Base-by-base conservation (phyloP, 75 land plant genomes). In the Azolla pinnata region DNA sequence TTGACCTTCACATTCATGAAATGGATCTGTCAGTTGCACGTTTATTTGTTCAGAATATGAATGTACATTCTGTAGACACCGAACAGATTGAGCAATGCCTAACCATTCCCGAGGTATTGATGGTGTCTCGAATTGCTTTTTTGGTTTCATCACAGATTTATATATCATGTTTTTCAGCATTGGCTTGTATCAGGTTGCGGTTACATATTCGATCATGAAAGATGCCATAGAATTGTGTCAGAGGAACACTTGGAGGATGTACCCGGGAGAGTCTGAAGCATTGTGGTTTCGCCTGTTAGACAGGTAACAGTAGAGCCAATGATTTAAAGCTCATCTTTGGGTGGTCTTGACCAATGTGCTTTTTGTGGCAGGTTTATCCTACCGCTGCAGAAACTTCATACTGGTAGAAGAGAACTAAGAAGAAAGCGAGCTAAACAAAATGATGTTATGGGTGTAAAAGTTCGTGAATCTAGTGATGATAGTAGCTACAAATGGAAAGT, bases 211-310 rank as follows among this genome's bases (percentile, higher is more conserved):
- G 54, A 65, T 80, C 35, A 51, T 85, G 67, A 68, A 66, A 67
- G 76, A 77, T 31, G 88, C 84, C 23, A 65, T 86, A 62, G 74
- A 78, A 42, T 51, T 95, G 34, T 95, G 99, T 61, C 99, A 95
- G 51, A 74, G 99, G 31, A 95, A 95, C 61, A 86, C 88, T 26
- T 71, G 69, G 35, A 84, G 99, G 46, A 72, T 90, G 59, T 77
- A 86, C 56, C 81, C 78, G 10, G 73, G 66, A 38, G 96, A 95
- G 66, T 75, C 99, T 4, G 85, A 90, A 56, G 65, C 71, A 20
- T 80, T 95, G 25, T 95, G 99, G 99, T 90, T 95, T 61, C 75
- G 65, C 50, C 75, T 95, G 47, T 81, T 95, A 48, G 91, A 95
- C 45, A 69, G 75, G 99, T 95, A 57, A 69, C 12, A 5, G 12